phyloP scores from a whole-genome alignment of 2,329 filamentous ascomycete species.

The Didymella segeticola region DNA sequence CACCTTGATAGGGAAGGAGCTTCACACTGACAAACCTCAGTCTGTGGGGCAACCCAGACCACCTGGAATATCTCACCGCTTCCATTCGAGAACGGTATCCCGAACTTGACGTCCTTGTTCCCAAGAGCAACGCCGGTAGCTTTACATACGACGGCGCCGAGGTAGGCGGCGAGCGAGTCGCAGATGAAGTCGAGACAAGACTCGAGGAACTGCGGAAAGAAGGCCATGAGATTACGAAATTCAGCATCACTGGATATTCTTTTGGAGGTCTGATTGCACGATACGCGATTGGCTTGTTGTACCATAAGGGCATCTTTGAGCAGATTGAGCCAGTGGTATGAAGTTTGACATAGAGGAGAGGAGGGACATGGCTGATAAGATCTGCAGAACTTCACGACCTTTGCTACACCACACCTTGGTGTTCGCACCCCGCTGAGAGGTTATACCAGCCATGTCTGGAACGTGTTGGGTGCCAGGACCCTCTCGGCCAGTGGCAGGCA shows the following conservation, averaged over 20 bases:
- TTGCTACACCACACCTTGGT: conserved; percentile 77
- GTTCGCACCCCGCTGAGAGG: conserved; percentile 54
- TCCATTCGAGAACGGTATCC: conserved; percentile 67
- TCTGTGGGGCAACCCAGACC: conserved; percentile 80
- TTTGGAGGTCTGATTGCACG: conserved; percentile 85
- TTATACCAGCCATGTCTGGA: conserved; percentile 61
- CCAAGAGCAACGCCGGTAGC: conserved; percentile 75
- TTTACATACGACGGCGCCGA: conserved; percentile 74
- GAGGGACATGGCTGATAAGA: conserved; percentile 15
- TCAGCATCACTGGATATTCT: conserved; percentile 90
- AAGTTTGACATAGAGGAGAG: conserved; percentile 30
- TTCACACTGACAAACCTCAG: conserved; percentile 48
- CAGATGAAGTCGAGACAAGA: conserved; percentile 67
- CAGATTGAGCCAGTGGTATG: conserved; percentile 78
- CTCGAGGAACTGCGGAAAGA: conserved; percentile 61
- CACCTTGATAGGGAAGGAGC: background rate
- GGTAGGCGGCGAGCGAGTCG: conserved; percentile 70
- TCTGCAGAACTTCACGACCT: conserved; percentile 86
- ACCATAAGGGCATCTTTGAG: conserved; percentile 81
- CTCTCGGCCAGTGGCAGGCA: conserved; percentile 85
- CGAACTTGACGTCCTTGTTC: conserved; percentile 72
- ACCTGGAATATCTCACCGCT: conserved; percentile 73
- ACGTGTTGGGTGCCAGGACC: conserved; percentile 81
- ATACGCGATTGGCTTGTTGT: conserved; percentile 84
- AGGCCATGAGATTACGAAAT: conserved; percentile 76